These are phyloP conservation scores for Collariella sp. DNA, from an alignment of 495 filamentous ascomycete species.

Conservation along the genomic window DNA sequence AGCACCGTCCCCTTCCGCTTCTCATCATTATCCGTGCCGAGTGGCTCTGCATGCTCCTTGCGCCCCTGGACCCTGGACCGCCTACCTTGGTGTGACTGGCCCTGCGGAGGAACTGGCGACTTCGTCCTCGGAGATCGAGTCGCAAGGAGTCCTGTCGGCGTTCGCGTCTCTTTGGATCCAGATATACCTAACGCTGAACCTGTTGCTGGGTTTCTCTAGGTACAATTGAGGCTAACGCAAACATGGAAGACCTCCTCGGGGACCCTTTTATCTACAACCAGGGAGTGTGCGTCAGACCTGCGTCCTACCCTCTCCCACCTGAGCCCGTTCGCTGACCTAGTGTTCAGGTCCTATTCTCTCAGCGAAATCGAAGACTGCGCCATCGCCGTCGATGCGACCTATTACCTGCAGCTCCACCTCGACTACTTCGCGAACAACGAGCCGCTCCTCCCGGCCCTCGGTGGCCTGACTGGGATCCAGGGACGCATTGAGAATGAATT, in stretches of 20 bases:
- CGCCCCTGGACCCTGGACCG: neutral
- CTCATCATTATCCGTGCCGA: neutral
- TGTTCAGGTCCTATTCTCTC: constrained; percentile 27
- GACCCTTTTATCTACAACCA: constrained; percentile 41
- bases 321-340: constrained; percentile 3
- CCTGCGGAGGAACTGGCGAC: constrained; percentile 2
- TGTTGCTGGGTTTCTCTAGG: neutral
- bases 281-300: constrained; percentile 28
- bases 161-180: neutral
- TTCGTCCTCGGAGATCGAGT: neutral
- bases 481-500: constrained; percentile 66
- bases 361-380: constrained; percentile 55
- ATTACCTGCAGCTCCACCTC: constrained; percentile 74
- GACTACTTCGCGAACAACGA: constrained; percentile 61
- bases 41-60: neutral
- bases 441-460: constrained; percentile 80
- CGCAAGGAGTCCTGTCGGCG: neutral
- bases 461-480: constrained; percentile 74
- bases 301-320: neutral
- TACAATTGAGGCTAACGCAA: constrained; percentile 16
- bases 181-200: constrained; percentile 4
- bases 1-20: neutral
- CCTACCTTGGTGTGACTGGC: constrained; percentile 1
- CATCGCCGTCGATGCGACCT: constrained; percentile 80
- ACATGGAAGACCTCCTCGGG: constrained; percentile 31